These are phyloP conservation scores for Epichloe glyceriae DNA, from an alignment of 2,329 filamentous ascomycete species.

Conservation along the genomic window DNA sequence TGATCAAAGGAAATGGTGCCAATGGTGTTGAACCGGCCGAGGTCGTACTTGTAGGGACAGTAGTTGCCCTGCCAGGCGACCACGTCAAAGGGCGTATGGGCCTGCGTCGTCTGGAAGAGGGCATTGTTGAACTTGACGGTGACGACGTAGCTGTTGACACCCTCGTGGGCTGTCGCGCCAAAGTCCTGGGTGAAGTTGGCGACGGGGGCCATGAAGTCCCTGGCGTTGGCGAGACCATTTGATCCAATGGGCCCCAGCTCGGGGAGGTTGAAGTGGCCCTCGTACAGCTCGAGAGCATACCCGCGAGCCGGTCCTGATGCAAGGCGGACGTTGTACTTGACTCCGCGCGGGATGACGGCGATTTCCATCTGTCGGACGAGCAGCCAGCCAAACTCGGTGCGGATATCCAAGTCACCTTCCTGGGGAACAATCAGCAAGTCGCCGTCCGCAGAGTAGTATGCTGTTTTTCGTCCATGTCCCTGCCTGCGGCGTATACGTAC, in stretches of 20 bases:
- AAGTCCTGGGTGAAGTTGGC: conserved; percentile 53
- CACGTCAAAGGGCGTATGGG: conserved; percentile 65
- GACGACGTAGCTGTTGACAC: conserved; percentile 25
- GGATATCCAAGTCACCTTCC: conserved; percentile 60
- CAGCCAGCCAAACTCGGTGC: conserved; percentile 63
- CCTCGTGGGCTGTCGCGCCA: conserved; percentile 25
- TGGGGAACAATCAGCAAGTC: conserved; percentile 68
- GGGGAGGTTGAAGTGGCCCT: conserved; percentile 58
- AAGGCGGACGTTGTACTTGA: conserved; percentile 61
- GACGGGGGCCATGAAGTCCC: conserved; percentile 63
- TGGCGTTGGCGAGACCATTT: conserved; percentile 59
- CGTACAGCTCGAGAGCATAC: conserved; percentile 64
- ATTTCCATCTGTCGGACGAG: conserved; percentile 71
- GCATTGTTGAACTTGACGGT: conserved; percentile 52
- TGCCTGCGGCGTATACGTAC: conserved; percentile 66
- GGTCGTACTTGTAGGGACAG: conserved; percentile 71
- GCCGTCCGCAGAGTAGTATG: conserved; percentile 76
- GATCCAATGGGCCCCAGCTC: conserved; percentile 63
- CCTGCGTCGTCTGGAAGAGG: conserved; percentile 51
- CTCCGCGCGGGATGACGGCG: conserved; percentile 59
- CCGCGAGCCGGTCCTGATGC: conserved; percentile 49
- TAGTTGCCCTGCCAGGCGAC: conserved; percentile 75
- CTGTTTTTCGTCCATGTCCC: conserved; percentile 62
- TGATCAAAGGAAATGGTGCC: conserved; percentile 64
- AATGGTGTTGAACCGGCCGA: conserved; percentile 63